Evolutionary conservation across 805 yeast species (phyloP), one percentile per base, ranked within the genome.

Genomic region (Starmerella bombicola): DNA sequence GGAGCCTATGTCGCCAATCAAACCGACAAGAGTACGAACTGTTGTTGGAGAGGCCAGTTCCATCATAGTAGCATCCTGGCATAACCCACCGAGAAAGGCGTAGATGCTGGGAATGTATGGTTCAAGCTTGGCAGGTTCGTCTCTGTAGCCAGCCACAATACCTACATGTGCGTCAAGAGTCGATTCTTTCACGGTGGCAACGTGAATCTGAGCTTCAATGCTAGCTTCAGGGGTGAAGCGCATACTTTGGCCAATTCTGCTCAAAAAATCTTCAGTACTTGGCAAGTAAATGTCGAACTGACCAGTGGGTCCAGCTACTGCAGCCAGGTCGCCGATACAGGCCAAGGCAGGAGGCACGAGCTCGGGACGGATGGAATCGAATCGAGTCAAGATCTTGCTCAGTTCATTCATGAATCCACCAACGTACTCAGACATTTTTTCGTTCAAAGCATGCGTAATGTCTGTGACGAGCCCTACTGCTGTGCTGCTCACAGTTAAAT

Each of bases 111-210:
- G 72, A 37, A 80, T 71, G 59, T 72, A 82, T 33, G 78, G 79
- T 48, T 59, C 68, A 34, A 91, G 60, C 29, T 74, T 70, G 30
- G 73, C 72, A 15, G 95, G 84, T 16, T 67, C 62, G 40, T 72
- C 78, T 45, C 74, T 76, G 54, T 83, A 62, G n/a, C 97, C 96
- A 37, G 93, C 85, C 43, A 88, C 84, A 37, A 91, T 78, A 47
- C 98, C 98, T 26, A 86, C 94, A 58, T 84, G 91, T 29, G 95
- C 85, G 60, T 91, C 97, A 52, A 91, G 68, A n/a, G 86, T 88
- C 4, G 97, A 70, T 62, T 84, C 95, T 51, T 78, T 76, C 35
- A 91, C 74, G 35, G 67, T 69, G 45, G 73, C 64, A 25, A 78
- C 70, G 54, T 83, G 83, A 47, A 86, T 95, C 42, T 76, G 67